Conservation (phyloP, 2,329 filamentous ascomycete species). For the Lachnellula arida region DNA sequence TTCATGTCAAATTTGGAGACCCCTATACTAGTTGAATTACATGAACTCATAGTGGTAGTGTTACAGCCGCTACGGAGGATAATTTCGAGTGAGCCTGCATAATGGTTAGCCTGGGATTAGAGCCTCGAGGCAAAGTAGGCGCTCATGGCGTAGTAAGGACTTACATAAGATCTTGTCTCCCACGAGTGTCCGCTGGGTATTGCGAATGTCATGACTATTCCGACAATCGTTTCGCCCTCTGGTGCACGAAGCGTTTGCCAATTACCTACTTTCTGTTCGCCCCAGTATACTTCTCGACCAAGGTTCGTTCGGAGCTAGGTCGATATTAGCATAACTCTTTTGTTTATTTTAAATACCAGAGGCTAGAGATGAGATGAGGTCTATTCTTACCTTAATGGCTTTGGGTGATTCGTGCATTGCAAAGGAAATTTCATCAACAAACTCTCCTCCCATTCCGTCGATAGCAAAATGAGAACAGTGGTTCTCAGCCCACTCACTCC, state of each 20-base stretch:
- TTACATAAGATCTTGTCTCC: not conserved
- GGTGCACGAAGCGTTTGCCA: not conserved
- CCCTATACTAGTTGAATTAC: not conserved
- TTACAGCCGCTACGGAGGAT: not conserved
- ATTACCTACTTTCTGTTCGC: not conserved
- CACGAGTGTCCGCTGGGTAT: not conserved
- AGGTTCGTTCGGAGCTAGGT: slow-evolving; percentile 6
- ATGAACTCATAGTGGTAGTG: not conserved
- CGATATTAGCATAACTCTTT: not conserved
- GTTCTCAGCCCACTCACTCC: not conserved
- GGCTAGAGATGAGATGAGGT: not conserved
- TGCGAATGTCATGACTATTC: slow-evolving; percentile 4
- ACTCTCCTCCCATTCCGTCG: slow-evolving; percentile 4
- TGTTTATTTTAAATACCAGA: not conserved
- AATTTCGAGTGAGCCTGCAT: slow-evolving; percentile 1
- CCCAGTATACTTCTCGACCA: slow-evolving; percentile 2
- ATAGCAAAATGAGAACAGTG: slow-evolving; percentile 8
- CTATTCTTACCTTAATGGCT: not conserved
- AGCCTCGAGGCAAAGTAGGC: not conserved
- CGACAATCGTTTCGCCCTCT: slow-evolving; percentile 1
- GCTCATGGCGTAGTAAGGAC: not conserved
- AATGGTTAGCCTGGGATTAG: not conserved
- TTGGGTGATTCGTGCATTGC: not conserved
- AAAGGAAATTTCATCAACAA: slow-evolving; percentile 1
- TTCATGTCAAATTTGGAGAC: not conserved